Conservation (phyloP, 345 rosid species). For the Lepidium didymum region DNA sequence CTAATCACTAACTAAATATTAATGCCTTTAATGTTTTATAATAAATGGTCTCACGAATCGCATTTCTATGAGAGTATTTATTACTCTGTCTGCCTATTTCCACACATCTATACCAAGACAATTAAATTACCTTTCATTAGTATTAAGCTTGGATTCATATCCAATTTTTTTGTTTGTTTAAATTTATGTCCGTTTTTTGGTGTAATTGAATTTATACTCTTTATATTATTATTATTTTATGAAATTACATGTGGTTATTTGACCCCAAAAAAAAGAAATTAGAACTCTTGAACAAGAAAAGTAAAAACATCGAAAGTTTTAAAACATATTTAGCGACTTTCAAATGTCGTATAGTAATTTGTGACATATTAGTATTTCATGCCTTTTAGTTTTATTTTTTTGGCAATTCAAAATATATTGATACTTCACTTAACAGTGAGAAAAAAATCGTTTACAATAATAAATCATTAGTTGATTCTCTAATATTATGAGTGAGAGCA, state of each 20-base stretch:
- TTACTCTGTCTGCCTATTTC: constrained; percentile 20
- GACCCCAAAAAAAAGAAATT: not conserved
- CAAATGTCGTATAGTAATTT: too few species aligned
- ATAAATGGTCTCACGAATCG: constrained; percentile 9
- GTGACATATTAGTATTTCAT: too few species aligned
- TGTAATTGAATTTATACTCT: not conserved
- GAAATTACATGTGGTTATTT: not conserved
- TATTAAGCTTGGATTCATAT: not conserved
- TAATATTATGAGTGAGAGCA: too few species aligned
- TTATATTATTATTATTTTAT: not conserved
- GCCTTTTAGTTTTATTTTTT: too few species aligned
- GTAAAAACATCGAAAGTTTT: not conserved
- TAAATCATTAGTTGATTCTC: too few species aligned
- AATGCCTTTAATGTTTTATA: not conserved
- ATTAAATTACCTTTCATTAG: not conserved
- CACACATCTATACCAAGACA: not conserved
- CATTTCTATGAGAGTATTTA: constrained; percentile 14
- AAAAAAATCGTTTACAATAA: too few species aligned
- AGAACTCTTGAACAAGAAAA: not conserved
- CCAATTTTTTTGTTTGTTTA: not conserved
- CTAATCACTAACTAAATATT: not conserved
- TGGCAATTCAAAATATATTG: too few species aligned
- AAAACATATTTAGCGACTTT: not conserved
- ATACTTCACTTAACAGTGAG: too few species aligned
- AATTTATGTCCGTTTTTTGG: too few species aligned